phyloP scores from a whole-genome alignment of 371 early-diverging fungal genomes.

The Apophysomyces variabilis region DNA sequence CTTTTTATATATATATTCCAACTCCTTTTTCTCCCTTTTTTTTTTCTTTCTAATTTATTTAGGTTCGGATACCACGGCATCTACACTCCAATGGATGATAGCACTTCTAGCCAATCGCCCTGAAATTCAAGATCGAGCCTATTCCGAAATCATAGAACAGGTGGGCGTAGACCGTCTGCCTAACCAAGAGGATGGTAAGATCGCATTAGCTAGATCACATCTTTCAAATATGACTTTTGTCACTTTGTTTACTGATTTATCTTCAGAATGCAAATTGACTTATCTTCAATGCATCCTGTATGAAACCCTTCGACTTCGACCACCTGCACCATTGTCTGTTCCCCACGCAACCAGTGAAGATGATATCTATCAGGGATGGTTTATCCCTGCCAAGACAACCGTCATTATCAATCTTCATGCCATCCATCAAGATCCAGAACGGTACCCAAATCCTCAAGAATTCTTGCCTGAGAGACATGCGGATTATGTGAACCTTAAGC shows the following conservation, averaged over 20 bases:
- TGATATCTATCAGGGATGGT: constrained; percentile 44
- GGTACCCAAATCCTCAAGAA: constrained; percentile 31
- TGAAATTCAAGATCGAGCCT: constrained; percentile 47
- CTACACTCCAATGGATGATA: constrained; percentile 49
- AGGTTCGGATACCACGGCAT: constrained; percentile 53
- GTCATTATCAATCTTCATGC: constrained; percentile 51
- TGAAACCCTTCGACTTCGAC: constrained; percentile 45
- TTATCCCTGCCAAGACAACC: constrained; percentile 53
- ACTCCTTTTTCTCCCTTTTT: neutral
- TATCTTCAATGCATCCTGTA: constrained; percentile 54
- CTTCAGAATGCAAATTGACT: constrained; percentile 32
- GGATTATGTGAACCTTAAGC: constrained; percentile 23
- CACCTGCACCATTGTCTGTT: constrained; percentile 50
- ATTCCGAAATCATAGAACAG: constrained; percentile 35
- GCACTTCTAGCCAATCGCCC: constrained; percentile 47
- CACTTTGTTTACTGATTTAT: neutral
- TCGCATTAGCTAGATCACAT: neutral
- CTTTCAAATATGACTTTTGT: neutral
- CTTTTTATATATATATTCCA: neutral
- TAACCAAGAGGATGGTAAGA: constrained; percentile 37
- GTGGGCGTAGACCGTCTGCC: constrained; percentile 45
- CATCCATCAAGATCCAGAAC: constrained; percentile 37
- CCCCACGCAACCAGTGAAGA: constrained; percentile 51
- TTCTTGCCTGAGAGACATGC: constrained; percentile 52
- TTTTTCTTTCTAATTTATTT: constrained; percentile 6